A percentile compares a stretch with the other conserved stretches of the same genome.
Conservation (phyloP, 2,329 filamentous ascomycete species). For the Aureobasidium lini region DNA sequence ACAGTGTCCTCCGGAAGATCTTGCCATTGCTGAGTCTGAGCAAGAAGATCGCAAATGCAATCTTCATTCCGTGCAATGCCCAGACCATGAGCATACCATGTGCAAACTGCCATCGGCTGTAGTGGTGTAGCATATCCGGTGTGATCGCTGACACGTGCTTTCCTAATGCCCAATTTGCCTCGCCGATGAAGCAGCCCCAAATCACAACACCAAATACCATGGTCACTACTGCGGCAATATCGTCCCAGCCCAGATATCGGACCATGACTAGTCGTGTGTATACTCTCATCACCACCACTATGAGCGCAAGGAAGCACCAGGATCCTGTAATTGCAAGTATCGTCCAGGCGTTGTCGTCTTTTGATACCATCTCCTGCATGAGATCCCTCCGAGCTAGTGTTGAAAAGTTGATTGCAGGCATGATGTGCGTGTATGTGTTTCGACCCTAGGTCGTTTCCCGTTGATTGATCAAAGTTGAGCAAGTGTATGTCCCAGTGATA, state of each 20-base stretch:
- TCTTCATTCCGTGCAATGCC: slow-evolving; percentile 39
- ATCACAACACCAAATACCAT: slow-evolving; percentile 29
- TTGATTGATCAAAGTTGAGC: background rate
- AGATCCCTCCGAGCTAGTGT: background rate
- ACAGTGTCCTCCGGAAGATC: slow-evolving; percentile 35
- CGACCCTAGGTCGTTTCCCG: background rate
- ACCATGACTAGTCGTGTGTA: slow-evolving; percentile 40
- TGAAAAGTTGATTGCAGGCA: background rate
- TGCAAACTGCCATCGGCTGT: slow-evolving; percentile 38
- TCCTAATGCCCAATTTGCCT: slow-evolving; percentile 41
- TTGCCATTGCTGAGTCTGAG: slow-evolving; percentile 36
- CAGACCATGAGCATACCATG: slow-evolving; percentile 42
- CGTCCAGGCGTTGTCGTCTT: slow-evolving; percentile 12
- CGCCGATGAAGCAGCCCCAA: slow-evolving; percentile 38
- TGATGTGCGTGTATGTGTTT: background rate
- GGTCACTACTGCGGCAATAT: slow-evolving; percentile 38
- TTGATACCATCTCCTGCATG: slow-evolving; percentile 1
- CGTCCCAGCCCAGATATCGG: slow-evolving; percentile 43
- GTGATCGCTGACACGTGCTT: slow-evolving; percentile 30
- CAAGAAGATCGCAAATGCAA: slow-evolving; percentile 42
- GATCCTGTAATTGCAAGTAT: slow-evolving; percentile 17
- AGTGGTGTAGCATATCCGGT: slow-evolving; percentile 26
- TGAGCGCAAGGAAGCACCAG: slow-evolving; percentile 15
- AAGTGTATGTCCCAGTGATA: too few relatives aligned
- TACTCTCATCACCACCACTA: slow-evolving; percentile 12